phyloP scores from a whole-genome alignment of 2,329 filamentous ascomycete species.

The Neofusicoccum kwambonambiense region DNA sequence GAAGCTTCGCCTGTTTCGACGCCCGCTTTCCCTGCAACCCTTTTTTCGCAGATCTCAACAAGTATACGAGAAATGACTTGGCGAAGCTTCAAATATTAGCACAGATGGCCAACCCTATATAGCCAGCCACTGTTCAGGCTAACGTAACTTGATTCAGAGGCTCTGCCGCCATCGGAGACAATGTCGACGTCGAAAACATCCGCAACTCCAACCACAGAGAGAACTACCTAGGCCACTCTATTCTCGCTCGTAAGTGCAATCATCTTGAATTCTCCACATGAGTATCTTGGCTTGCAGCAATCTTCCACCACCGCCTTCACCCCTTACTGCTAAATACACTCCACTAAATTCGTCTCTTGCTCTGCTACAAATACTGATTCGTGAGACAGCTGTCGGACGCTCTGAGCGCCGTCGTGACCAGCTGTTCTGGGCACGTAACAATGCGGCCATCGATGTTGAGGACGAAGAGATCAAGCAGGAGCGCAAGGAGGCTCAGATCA shows the following conservation, averaged over 20 bases:
- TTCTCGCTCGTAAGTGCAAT: conserved; percentile 65
- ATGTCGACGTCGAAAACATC: conserved; percentile 97
- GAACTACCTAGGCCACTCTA: conserved; percentile 83
- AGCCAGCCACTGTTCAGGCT: neutral
- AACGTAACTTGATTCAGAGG: neutral
- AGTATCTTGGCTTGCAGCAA: no score
- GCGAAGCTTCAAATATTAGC: no score
- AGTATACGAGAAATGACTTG: neutral
- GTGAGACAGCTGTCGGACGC: neutral
- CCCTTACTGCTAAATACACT: neutral
- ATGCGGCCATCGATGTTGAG: neutral
- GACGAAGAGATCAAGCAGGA: neutral
- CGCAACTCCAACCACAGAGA: conserved; percentile 83
- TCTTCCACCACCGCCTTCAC: no score
- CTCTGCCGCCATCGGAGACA: conserved; percentile 34
- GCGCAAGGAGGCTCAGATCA: neutral
- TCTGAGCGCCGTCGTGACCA: neutral
- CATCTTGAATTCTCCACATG: no score
- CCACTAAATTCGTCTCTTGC: neutral
- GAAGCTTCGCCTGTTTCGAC: neutral
- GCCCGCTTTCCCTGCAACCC: neutral
- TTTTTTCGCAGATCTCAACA: neutral
- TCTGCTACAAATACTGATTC: neutral
- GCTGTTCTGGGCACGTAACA: neutral
- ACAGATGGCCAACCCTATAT: neutral